Percentiles rank a stretch among this genome's conserved stretches.
phyloP scores from a whole-genome alignment of 176 grass and related monocot species.

The Oryza coarctata region DNA sequence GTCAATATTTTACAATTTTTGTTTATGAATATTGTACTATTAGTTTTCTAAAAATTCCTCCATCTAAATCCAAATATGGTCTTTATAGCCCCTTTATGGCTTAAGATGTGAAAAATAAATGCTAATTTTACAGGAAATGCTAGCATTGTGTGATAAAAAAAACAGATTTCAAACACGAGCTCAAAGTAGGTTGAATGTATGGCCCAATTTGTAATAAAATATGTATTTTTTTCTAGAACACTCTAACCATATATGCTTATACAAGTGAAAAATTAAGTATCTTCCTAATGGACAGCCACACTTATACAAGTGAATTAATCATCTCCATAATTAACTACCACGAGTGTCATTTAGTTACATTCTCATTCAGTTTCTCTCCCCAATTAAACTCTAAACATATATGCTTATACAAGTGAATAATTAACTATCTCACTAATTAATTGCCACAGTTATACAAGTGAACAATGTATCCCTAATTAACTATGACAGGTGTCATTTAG shows the following conservation, averaged over 20 bases:
- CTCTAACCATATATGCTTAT: background rate
- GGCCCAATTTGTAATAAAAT: background rate
- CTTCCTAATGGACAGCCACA: background rate
- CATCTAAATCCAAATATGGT: background rate
- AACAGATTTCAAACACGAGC: background rate
- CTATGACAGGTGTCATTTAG: too few relatives aligned
- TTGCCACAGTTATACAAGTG: too few relatives aligned
- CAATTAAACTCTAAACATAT: background rate
- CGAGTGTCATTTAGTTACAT: background rate
- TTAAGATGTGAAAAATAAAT: background rate
- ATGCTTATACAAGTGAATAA: too few relatives aligned
- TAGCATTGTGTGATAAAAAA: background rate
- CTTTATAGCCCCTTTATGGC: background rate
- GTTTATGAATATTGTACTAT: background rate
- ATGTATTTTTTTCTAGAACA: background rate
- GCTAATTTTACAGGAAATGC: background rate
- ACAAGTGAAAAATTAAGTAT: background rate
- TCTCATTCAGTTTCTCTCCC: background rate
- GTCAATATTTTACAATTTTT: background rate
- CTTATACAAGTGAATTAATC: background rate
- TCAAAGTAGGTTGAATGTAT: background rate
- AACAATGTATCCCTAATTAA: too few relatives aligned
- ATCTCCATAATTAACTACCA: background rate
- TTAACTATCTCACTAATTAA: too few relatives aligned
- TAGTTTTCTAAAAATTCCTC: background rate